Evolutionary conservation across 2,329 filamentous ascomycete species (phyloP).

Genomic region (Keithomyces neogunnii): DNA sequence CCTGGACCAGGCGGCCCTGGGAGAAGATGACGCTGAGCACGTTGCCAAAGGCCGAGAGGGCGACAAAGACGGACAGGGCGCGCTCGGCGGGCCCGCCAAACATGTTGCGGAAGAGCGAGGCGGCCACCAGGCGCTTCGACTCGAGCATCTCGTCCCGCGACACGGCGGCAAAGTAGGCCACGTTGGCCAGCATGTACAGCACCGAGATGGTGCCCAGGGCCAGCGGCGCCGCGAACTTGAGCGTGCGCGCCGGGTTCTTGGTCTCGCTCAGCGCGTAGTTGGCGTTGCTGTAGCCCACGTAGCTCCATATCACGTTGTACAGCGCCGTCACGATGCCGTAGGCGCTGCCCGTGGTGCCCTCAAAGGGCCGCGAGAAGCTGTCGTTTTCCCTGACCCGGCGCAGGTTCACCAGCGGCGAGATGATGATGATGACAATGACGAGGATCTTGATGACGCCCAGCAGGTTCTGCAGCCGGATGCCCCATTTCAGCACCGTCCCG

Average conservation of each 20-base stretch:
- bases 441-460: slow-evolving; percentile 59
- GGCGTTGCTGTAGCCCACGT: slow-evolving; percentile 60
- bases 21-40: slow-evolving; percentile 61
- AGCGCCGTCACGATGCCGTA: slow-evolving; percentile 62
- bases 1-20: slow-evolving; percentile 57
- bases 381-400: slow-evolving; percentile 48
- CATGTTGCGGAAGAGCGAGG: slow-evolving; percentile 47
- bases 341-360: slow-evolving; percentile 55
- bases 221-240: slow-evolving; percentile 56
- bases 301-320: slow-evolving; percentile 66
- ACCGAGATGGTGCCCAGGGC: slow-evolving; percentile 50
- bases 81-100: slow-evolving; percentile 46
- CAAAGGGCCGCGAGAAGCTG: slow-evolving; percentile 56
- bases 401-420: slow-evolving; percentile 53
- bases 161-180: slow-evolving; percentile 56
- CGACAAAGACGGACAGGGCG: slow-evolving; percentile 56
- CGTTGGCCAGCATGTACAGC: slow-evolving; percentile 59
- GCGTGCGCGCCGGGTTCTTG: slow-evolving; percentile 54
- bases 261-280: slow-evolving; percentile 60
- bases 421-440: slow-evolving; percentile 56
- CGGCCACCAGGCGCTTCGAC: slow-evolving; percentile 43
- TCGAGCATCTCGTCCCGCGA: slow-evolving; percentile 43
- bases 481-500: slow-evolving; percentile 55
- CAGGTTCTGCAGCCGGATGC: slow-evolving; percentile 57
- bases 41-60: slow-evolving; percentile 59